phyloP scores from a whole-genome alignment of 192 early-diverging fungal species.

The Rhizophagus sp. region DNA sequence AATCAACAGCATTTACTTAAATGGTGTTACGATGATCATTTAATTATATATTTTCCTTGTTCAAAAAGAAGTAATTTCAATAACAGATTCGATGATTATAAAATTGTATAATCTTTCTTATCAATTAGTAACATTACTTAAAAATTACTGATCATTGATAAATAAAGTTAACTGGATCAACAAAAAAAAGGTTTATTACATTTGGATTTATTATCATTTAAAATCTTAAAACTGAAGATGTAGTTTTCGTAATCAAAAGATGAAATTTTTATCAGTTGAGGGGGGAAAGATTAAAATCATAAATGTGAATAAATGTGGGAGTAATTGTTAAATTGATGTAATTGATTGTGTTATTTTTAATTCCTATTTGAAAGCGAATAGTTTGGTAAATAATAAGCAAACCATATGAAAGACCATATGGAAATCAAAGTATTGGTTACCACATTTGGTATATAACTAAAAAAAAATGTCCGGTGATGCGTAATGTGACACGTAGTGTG shows the following conservation, averaged over 20 bases:
- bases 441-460: not conserved
- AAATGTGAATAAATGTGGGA: too few species aligned
- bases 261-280: too few species aligned
- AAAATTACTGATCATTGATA: not conserved
- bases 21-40: conserved; percentile 2
- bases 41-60: not conserved
- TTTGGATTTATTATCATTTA: too few species aligned
- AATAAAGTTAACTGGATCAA: not conserved
- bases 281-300: too few species aligned
- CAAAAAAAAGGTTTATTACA: not conserved
- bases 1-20: conserved; percentile 15
- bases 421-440: not conserved
- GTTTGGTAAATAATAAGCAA: not conserved
- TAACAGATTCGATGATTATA: not conserved
- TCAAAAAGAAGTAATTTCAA: not conserved
- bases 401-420: not conserved
- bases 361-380: not conserved
- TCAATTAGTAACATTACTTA: not conserved
- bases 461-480: not conserved
- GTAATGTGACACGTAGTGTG: not conserved
- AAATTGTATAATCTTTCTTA: not conserved
- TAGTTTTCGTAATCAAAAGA: too few species aligned
- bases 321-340: too few species aligned
- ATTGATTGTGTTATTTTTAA: not conserved
- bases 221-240: too few species aligned